Evolutionary conservation across 768 basidiomycete species (phyloP), one percentile per base, ranked within the genome.

Genomic region (Mycena venus): DNA sequence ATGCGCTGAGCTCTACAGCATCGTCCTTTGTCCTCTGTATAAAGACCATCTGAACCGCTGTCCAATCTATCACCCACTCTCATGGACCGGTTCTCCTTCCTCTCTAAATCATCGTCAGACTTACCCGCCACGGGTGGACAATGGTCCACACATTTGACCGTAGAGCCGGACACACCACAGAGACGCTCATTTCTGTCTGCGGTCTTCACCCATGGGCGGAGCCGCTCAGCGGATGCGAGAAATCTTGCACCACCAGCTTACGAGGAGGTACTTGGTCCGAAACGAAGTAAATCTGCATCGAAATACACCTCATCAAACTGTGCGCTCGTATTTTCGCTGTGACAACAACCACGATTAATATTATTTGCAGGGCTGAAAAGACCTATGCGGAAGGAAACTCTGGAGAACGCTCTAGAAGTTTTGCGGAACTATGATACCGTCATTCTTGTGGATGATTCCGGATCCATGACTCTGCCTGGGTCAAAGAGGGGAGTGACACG

Each of bases 391-490:
- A 58, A 70, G 32, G 70, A 78, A 55, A 76, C 79, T 10, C 38
- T 73, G 36, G 84, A 85, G 68, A 73, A 83, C 75, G 81, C 77
- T 1, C 65, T 84, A 23, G 79, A 87, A 34, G 84, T 81, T 32
- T 80, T 91, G 7, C 73, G 80, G 34, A 78, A 84, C 59, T 92
- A 90, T 70, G 86, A 92, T 64, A 92, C 91, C 0, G 85, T 91
- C 15, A 82, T 92, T 49, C 79, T 93, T 55, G 84, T 93, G 68
- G 91, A 92, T 80, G 92, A 93, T 79, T 92, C 92, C 10, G 79
- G 79, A 4, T 91, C 91, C 2, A 93, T 93, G 92, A 71, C 40
- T 14, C 27, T 49, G 17, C 58, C 58, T 47, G 75, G 75, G 1
- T 73, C 63, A 12, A 73, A 66, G 49, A 73, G 32, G 23, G 61